Base-by-base conservation (phyloP, 2,329 filamentous ascomycete genomes). In the Ciborinia camelliae region DNA sequence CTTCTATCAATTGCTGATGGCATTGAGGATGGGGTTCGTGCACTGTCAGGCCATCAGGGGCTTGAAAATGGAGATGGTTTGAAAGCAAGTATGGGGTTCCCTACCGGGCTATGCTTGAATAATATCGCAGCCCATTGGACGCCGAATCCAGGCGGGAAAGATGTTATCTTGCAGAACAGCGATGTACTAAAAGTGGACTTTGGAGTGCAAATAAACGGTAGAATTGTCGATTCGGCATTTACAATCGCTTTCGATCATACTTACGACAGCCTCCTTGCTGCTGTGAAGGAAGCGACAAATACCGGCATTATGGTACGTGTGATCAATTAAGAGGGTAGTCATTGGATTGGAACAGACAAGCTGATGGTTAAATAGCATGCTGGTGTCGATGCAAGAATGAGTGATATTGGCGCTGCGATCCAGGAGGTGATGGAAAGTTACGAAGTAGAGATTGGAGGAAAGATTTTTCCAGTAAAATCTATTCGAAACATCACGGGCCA, bases 171-270 rank as follows among this genome's bases (percentile, higher is more conserved):
- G 65, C 81, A 90, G 73, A 76, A 88, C 67, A 83, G 86, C 67
- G 90, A 96, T 74, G 90, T 96, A 43, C 84, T 94, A 83, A 93
- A 91, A 77, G 87, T 93, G 9, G 90, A 94, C 73, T 90, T 92
- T 72, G 90, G 90, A 57, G 90, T 93, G 37, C 90, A 94, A 75
- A 83, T 93, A 72, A 90, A 90, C 73, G 90, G 90, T 4, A 83
- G 86, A 70, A 94, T 93, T 73, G 89, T 93, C 65, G 90, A 94
- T 79, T 90, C 86, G 69, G 90, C 90, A 7, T 94, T 92, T 74
- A 93, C 90, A 12, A 81, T 93, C 77, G 82, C 89, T 0, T 93
- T 91, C 73, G 88, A 93, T 72, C 85, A 84, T 30, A 84, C 83
- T 69, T 93, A 91, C 76, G 89, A 93, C 76, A 88, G 88, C 73